Conservation (phyloP, 2,329 filamentous ascomycete genomes). For the Catunica adiposa region DNA sequence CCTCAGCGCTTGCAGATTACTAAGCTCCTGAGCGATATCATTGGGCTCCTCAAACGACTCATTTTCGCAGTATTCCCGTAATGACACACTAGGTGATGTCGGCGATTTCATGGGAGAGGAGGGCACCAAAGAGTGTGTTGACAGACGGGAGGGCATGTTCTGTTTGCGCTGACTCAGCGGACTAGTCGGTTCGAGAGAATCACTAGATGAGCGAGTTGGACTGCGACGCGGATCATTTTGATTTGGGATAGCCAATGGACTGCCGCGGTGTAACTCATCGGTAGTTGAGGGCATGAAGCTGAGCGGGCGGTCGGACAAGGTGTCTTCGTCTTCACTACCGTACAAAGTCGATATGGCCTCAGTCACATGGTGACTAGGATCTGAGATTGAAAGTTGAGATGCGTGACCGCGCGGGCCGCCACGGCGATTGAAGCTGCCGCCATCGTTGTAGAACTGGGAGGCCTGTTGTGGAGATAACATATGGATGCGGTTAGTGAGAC, state of each 20-base stretch:
- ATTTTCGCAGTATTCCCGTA: conserved; percentile 39
- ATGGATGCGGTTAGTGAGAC: not conserved
- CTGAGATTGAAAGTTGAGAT: conserved; percentile 53
- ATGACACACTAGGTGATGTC: conserved; percentile 35
- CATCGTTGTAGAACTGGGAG: conserved; percentile 38
- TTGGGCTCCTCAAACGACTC: conserved; percentile 75
- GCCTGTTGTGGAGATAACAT: conserved; percentile 23
- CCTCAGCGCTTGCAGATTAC: conserved; percentile 76
- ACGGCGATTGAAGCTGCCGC: conserved; percentile 37
- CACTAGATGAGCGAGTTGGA: conserved; percentile 27
- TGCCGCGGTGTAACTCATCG: conserved; percentile 11
- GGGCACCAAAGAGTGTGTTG: conserved; percentile 23
- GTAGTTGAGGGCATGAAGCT: conserved; percentile 43
- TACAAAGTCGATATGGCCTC: conserved; percentile 88
- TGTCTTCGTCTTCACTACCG: conserved; percentile 55
- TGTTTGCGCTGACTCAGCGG: conserved; percentile 25
- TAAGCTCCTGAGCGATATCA: conserved; percentile 80
- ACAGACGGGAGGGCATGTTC: conserved; percentile 22
- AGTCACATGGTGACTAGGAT: conserved; percentile 85
- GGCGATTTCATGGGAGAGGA: conserved; percentile 22
- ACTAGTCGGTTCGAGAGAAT: conserved; percentile 16
- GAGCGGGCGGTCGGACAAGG: conserved; percentile 39
- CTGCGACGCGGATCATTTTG: conserved; percentile 25
- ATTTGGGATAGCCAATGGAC: conserved; percentile 18
- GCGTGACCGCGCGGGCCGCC: conserved; percentile 33